A percentile compares a stretch with the other conserved stretches of the same genome.
These are phyloP conservation scores for Papiliotrema nemorosa DNA, from an alignment of 1,284 basidiomycete species.

Conservation along the genomic window DNA sequence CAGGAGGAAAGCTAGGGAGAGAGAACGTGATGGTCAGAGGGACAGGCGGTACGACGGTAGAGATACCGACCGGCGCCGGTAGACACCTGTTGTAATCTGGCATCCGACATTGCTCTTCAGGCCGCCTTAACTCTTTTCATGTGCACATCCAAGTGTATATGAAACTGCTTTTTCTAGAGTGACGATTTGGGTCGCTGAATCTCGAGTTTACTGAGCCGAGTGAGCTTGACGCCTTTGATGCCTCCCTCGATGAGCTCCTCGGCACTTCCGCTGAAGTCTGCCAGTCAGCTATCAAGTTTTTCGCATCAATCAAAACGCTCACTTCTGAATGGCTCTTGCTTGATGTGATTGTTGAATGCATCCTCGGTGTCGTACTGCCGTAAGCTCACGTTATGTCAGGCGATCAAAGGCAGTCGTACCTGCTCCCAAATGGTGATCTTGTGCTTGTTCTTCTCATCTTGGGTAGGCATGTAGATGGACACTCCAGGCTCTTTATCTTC, in stretches of 20 bases:
- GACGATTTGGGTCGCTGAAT: no score
- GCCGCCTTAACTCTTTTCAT: no score
- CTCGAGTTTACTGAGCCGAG: no score
- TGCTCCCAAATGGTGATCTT: slow-evolving; percentile 18
- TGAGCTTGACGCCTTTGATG: no score
- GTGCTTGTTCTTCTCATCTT: slow-evolving; percentile 8
- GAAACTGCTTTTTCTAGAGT: no score
- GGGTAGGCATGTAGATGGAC: slow-evolving; percentile 11
- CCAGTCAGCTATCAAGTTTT: no score
- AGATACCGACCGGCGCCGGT: background rate
- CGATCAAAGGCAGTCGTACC: slow-evolving; percentile 1
- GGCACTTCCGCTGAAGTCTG: no score
- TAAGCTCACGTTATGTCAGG: slow-evolving; percentile 3
- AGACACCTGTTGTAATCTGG: no score
- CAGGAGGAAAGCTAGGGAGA: slow-evolving; percentile 10
- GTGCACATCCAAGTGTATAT: no score
- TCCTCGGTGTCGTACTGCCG: slow-evolving; percentile 9
- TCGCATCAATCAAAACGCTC: background rate
- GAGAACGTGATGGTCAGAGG: slow-evolving; percentile 1
- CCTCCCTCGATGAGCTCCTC: no score
- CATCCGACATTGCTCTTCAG: no score
- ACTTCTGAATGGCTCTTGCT: background rate
- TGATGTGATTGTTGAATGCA: slow-evolving; percentile 3
- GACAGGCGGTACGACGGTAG: background rate
- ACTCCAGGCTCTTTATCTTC: slow-evolving; percentile 12